Conservation (phyloP, 805 yeast genomes). For the Blastobotrys muscicola region DNA sequence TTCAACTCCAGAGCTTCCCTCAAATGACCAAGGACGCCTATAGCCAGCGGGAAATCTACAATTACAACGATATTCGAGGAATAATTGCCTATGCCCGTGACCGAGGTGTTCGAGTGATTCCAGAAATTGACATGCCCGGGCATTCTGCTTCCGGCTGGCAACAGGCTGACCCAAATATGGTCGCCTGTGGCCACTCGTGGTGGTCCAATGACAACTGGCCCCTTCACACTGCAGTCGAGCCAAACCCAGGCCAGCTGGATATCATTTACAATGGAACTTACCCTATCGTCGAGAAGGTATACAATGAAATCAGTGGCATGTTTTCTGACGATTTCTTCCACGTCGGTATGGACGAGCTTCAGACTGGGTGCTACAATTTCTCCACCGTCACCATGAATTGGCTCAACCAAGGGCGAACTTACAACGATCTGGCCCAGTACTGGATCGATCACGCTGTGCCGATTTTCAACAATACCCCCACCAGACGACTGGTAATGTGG, state of each 20-base stretch:
- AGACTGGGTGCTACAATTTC: slow-evolving; percentile 28
- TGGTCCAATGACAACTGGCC: slow-evolving; percentile 21
- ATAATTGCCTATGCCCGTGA: slow-evolving; percentile 28
- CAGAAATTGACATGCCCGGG: slow-evolving; percentile 37
- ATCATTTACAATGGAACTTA: slow-evolving; percentile 28
- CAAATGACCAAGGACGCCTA: slow-evolving; percentile 34
- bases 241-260: slow-evolving; percentile 36
- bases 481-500: slow-evolving; percentile 33
- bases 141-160: slow-evolving; percentile 35
- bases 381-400: slow-evolving; percentile 25
- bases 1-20: slow-evolving; percentile 27
- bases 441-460: slow-evolving; percentile 32
- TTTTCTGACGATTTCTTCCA: slow-evolving; percentile 34
- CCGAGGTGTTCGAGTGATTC: slow-evolving; percentile 34
- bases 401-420: slow-evolving; percentile 26
- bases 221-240: slow-evolving; percentile 27
- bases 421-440: slow-evolving; percentile 27
- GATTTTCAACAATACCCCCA: slow-evolving; percentile 21
- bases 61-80: slow-evolving; percentile 23
- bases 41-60: slow-evolving; percentile 26
- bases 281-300: slow-evolving; percentile 28
- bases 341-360: slow-evolving; percentile 35
- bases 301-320: slow-evolving; percentile 26
- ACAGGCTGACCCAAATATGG: slow-evolving; percentile 25
- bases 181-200: slow-evolving; percentile 30